Percentiles rank a stretch among this genome's conserved stretches.
Evolutionary conservation across 2,329 filamentous ascomycete genomes (phyloP).

Genomic region (Aspergillus pseudotamarii): DNA sequence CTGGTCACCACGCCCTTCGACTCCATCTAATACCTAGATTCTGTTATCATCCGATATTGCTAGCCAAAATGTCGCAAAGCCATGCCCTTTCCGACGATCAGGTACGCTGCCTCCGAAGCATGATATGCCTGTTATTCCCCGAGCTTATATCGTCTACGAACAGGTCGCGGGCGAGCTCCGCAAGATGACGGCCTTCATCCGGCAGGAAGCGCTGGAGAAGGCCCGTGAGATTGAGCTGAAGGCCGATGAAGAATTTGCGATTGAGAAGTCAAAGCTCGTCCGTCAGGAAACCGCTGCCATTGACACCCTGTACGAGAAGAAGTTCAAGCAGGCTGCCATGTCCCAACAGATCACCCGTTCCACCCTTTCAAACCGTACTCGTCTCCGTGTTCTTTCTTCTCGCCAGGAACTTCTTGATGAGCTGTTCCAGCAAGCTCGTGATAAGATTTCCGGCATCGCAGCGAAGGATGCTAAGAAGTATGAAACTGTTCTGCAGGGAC

Average conservation of each 20-base stretch:
- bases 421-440: conserved; percentile 80
- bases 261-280: conserved; percentile 98
- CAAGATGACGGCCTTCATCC: conserved; percentile 99
- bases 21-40: conserved; percentile 8
- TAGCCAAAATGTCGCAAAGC: conserved; percentile 79
- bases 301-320: conserved; percentile 93
- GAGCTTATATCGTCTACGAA: conserved; percentile 20
- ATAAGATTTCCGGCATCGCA: conserved; percentile 67
- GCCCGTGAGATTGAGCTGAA: conserved; percentile 97
- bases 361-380: conserved; percentile 93
- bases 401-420: conserved; percentile 88
- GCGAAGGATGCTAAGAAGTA: conserved; percentile 65
- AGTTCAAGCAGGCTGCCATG: conserved; percentile 98
- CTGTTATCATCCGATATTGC: conserved; percentile 16
- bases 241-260: conserved; percentile 97
- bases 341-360: conserved; percentile 98
- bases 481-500: conserved; percentile 71
- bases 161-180: conserved; percentile 97
- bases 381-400: conserved; percentile 82
- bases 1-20: conserved; percentile 17
- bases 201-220: conserved; percentile 96
- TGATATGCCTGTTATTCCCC: conserved; percentile 21
- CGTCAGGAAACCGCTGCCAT: conserved; percentile 92
- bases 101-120: conserved; percentile 56
- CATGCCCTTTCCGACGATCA: conserved; percentile 98